Evolutionary conservation across 768 basidiomycete species (phyloP).

Genomic region (Gyrodon lividus): DNA sequence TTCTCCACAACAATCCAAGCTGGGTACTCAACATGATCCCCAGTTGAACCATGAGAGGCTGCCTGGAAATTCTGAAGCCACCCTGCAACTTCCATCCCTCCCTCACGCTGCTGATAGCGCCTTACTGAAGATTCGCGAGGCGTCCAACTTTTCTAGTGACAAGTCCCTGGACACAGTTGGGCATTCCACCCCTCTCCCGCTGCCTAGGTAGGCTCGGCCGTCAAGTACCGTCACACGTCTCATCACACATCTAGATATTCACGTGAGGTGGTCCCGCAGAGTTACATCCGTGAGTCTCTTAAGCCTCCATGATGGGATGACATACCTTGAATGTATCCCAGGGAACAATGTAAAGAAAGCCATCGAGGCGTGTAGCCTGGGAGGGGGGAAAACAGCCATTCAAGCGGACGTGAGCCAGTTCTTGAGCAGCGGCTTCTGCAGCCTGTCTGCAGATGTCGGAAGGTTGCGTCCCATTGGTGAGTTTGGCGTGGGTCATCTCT

Average conservation of each 20-base stretch:
- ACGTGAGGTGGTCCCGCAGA: conserved; percentile 32
- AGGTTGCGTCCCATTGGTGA: conserved; percentile 57
- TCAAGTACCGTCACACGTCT: not conserved
- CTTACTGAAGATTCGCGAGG: not conserved
- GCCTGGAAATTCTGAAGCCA: not conserved
- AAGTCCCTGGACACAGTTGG: not conserved
- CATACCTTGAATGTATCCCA: conserved; percentile 7
- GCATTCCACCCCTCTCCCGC: not conserved
- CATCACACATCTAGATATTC: not conserved
- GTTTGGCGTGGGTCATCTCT: conserved; percentile 10
- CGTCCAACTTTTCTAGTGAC: not conserved
- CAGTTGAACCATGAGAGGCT: not conserved
- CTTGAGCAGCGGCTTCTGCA: conserved; percentile 72
- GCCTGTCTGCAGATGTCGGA: conserved; percentile 57
- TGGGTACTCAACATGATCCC: not conserved
- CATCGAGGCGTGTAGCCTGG: conserved; percentile 62
- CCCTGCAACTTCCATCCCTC: not conserved
- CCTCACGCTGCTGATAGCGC: not conserved
- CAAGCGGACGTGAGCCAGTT: conserved; percentile 67
- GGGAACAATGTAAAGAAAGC: conserved; percentile 64
- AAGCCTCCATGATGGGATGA: not conserved
- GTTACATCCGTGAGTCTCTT: conserved; percentile 33
- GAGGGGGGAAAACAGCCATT: conserved; percentile 52
- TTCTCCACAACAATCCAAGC: not conserved
- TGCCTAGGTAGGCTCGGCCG: not conserved